A percentile compares a stretch with the other conserved stretches of the same genome.
These are phyloP conservation scores for Polytrichum commune DNA, from an alignment of 225 moss, liverwort and hornwort species.

Conservation along the genomic window DNA sequence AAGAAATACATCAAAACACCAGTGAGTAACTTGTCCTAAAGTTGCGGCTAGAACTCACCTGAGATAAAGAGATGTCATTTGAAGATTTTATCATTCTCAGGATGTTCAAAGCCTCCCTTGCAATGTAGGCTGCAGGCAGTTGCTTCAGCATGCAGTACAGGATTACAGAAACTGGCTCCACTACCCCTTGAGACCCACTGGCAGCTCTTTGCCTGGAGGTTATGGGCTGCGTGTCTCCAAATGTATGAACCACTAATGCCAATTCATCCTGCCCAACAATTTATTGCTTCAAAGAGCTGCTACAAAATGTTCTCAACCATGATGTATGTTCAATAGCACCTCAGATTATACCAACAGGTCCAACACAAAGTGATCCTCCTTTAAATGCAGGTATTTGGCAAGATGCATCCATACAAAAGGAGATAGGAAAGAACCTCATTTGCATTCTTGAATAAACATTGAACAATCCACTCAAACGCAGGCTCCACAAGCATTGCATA, in stretches of 20 bases:
- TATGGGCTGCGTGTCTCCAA: conserved; percentile 55
- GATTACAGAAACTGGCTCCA: conserved; percentile 71
- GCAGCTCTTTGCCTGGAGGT: conserved; percentile 35
- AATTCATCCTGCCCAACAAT: conserved; percentile 66
- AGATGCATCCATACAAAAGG: conserved; percentile 8
- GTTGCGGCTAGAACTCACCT: conserved; percentile 42
- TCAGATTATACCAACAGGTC: too few species aligned
- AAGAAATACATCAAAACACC: too few species aligned
- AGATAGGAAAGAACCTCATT: conserved; percentile 59
- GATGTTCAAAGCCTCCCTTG: conserved; percentile 66
- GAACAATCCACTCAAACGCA: conserved; percentile 90
- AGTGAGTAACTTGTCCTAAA: neutral
- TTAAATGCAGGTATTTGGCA: neutral
- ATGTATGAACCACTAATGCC: conserved; percentile 52
- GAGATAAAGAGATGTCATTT: conserved; percentile 77
- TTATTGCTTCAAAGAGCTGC: too few species aligned
- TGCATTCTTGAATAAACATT: conserved; percentile 75
- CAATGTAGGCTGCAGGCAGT: conserved; percentile 73
- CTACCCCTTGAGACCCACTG: conserved; percentile 32
- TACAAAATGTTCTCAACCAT: neutral
- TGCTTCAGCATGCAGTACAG: conserved; percentile 89
- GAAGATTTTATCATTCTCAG: conserved; percentile 72
- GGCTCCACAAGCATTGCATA: conserved; percentile 84
- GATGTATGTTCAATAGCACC: conserved; percentile 6
- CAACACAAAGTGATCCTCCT: too few species aligned